phyloP scores from a whole-genome alignment of 805 yeast species.

The Saccharomycopsis lassenensis region DNA sequence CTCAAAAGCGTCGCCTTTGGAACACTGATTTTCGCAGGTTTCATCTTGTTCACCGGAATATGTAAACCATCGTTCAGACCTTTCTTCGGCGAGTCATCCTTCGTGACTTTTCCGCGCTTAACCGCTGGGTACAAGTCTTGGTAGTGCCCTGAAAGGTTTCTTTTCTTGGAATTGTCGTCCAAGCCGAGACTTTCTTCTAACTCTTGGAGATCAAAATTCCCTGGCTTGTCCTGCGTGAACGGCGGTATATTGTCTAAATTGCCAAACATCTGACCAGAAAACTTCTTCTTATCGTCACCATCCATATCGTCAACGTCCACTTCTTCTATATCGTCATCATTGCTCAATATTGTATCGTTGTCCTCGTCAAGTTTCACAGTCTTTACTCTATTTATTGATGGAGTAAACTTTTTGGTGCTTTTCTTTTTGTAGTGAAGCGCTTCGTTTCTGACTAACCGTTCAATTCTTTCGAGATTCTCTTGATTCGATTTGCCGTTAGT shows the following conservation, averaged over 20 bases:
- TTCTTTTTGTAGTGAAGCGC: too few relatives aligned
- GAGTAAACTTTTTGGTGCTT: too few relatives aligned
- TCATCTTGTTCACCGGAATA: constrained; percentile 15
- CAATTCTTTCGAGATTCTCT: too few relatives aligned
- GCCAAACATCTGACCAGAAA: constrained; percentile 1
- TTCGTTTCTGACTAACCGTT: too few relatives aligned
- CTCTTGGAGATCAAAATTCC: constrained; percentile 9
- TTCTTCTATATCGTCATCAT: neutral
- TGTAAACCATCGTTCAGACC: constrained; percentile 12
- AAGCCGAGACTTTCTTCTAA: constrained; percentile 6
- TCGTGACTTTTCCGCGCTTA: neutral
- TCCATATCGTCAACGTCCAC: neutral
- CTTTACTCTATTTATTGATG: too few relatives aligned
- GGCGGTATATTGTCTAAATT: constrained; percentile 12
- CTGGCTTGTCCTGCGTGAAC: constrained; percentile 12
- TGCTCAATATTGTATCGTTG: neutral
- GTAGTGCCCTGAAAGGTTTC: neutral
- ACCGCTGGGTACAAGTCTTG: neutral
- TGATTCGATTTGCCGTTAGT: too few relatives aligned
- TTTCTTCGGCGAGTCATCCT: too few relatives aligned
- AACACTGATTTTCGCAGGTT: neutral
- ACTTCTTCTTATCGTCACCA: constrained; percentile 1
- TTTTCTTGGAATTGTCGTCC: neutral
- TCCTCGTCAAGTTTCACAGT: too few relatives aligned
- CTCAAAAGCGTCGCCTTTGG: constrained; percentile 2